Evolutionary conservation across 202 grass and related monocot genomes (phyloP), one percentile per base, ranked within the genome.

Genomic region (Alloteropsis angusta): DNA sequence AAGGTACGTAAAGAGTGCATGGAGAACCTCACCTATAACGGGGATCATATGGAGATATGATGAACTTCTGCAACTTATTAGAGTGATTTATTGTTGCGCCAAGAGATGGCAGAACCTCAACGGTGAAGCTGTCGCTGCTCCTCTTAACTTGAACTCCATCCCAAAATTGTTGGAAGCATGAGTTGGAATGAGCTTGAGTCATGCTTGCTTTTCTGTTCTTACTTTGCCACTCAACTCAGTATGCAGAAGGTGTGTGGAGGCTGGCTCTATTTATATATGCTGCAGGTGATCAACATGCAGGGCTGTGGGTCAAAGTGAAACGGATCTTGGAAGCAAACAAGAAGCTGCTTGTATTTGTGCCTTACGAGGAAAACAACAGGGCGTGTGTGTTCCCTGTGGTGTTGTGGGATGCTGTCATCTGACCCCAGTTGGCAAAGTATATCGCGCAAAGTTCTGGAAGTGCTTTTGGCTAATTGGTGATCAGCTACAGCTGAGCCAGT

Each of bases 101-200:
- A 79, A 93, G 83, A 42, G 91, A 90, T 69, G 91, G 91, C 38
- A 93, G 76, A 47, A 83, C 79, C 45, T 93, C 91, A 26, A 85
- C 60, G 61, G 85, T 77, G 80, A 90, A 81, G 65, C 44, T 59
- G 54, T 83, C 59, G 4, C 59, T 87, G 71, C 18, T 61, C 65
- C 68, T 83, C 60, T 88, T 76, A 48, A 68, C 72, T 23, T 72
- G 87, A 67, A 82, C 66, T 14, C 72, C 66, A 85, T 89, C 59
- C 78, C 72, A 89, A 58, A 89, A 73, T 42, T 78, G 58, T 38
- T 68, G 78, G 25, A 85, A 58, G 82, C 56, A 72, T 53, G 87
- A 89, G 34, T 60, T 82, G 52, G 87, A 73, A 44, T 82, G 87
- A 85, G 59, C 66, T 72, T 43, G 87, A 71, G 77, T 60, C 87